A percentile compares a stretch with the other conserved stretches of the same genome.
Conservation (phyloP, 208 protist genomes). For the Trypanosoma vivax region DNA sequence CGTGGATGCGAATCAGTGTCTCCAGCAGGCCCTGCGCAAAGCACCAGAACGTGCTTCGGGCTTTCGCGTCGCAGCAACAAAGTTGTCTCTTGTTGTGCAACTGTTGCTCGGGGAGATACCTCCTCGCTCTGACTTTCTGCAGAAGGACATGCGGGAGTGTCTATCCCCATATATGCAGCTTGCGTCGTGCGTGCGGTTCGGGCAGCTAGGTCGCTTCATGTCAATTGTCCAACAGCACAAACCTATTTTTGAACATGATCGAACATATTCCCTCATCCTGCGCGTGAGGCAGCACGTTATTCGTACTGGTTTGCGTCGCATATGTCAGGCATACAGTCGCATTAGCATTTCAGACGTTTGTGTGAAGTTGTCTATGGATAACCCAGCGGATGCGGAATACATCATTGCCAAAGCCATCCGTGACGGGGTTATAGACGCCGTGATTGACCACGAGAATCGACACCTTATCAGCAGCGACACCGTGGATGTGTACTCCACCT, state of each 20-base stretch:
- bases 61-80: slow-evolving; percentile 91
- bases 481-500: slow-evolving; percentile 94
- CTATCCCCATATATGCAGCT: slow-evolving; percentile 93
- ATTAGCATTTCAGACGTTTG: slow-evolving; percentile 96
- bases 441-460: slow-evolving; percentile 91
- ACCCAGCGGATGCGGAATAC: slow-evolving; percentile 94
- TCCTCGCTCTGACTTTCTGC: slow-evolving; percentile 86
- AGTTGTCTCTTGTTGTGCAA: slow-evolving; percentile 95
- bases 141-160: slow-evolving; percentile 77
- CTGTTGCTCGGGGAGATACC: slow-evolving; percentile 97
- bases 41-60: slow-evolving; percentile 92
- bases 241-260: slow-evolving; percentile 90
- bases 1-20: slow-evolving; percentile 87
- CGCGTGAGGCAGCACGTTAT: slow-evolving; percentile 97
- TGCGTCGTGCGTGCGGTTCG: slow-evolving; percentile 92
- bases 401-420: slow-evolving; percentile 97
- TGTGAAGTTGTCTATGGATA: slow-evolving; percentile 94
- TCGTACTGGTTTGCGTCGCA: slow-evolving; percentile 94
- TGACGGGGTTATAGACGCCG: slow-evolving; percentile 96
- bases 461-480: slow-evolving; percentile 92
- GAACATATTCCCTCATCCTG: slow-evolving; percentile 94
- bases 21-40: slow-evolving; percentile 95
- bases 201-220: slow-evolving; percentile 93
- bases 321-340: slow-evolving; percentile 95
- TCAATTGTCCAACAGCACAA: slow-evolving; percentile 87